phyloP scores from a whole-genome alignment of 805 yeast genomes.

The Saccharomycopsis guyanensis region DNA sequence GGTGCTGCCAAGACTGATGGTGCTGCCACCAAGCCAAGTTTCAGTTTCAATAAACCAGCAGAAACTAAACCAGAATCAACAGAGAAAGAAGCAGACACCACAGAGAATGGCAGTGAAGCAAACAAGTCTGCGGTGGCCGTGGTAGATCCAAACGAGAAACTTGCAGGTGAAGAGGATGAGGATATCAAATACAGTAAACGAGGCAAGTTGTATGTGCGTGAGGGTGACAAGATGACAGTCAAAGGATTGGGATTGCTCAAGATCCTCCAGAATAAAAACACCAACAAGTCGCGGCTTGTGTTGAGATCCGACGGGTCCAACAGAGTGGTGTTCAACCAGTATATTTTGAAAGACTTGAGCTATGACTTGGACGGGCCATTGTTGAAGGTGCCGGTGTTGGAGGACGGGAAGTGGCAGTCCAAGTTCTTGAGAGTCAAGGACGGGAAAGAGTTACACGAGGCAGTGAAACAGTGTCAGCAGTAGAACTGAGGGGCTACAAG shows the following conservation, averaged over 20 bases:
- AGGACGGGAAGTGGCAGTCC: slow-evolving; percentile 14
- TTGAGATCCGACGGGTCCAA: slow-evolving; percentile 20
- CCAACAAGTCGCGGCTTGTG: slow-evolving; percentile 14
- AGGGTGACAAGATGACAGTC: slow-evolving; percentile 6
- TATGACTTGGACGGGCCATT: slow-evolving; percentile 13
- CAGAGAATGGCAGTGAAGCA: too few species aligned
- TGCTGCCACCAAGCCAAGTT: not conserved
- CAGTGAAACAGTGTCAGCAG: slow-evolving; percentile 8
- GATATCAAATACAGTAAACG: slow-evolving; percentile 12
- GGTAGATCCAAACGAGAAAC: slow-evolving; percentile 7
- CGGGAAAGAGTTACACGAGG: slow-evolving; percentile 13
- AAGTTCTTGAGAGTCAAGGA: slow-evolving; percentile 19
- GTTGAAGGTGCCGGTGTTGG: slow-evolving; percentile 18
- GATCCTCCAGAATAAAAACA: slow-evolving; percentile 14
- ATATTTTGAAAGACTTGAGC: slow-evolving; percentile 14
- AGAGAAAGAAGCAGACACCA: too few species aligned
- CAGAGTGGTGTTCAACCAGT: slow-evolving; percentile 16
- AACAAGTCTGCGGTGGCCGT: too few species aligned
- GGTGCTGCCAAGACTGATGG: not conserved
- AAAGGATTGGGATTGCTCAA: slow-evolving; percentile 19
- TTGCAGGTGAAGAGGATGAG: slow-evolving; percentile 20
- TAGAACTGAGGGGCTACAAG: too few species aligned
- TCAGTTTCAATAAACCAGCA: not conserved
- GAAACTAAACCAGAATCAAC: not conserved
- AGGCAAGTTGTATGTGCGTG: slow-evolving; percentile 11